phyloP scores from a whole-genome alignment of 2,329 filamentous ascomycete species.

The Colletotrichum gigasporum region DNA sequence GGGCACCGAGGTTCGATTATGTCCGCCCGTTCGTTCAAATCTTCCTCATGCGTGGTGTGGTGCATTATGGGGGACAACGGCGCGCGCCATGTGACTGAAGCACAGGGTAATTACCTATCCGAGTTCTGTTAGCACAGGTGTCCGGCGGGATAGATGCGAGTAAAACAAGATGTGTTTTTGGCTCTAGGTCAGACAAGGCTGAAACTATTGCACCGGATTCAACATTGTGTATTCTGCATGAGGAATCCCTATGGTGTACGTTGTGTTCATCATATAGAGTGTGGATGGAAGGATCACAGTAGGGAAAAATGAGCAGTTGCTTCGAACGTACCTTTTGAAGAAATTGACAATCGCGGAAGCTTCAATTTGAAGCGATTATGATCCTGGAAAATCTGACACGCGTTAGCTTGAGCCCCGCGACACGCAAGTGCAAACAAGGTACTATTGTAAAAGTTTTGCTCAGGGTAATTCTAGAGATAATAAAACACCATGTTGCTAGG shows the following conservation, averaged over 20 bases:
- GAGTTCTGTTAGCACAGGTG: slow-evolving; percentile 47
- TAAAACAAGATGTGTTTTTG: slow-evolving; percentile 38
- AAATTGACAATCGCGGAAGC: slow-evolving; percentile 37
- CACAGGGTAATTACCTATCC: slow-evolving; percentile 51
- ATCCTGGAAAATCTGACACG: slow-evolving; percentile 11
- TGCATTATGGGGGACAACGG: slow-evolving; percentile 33
- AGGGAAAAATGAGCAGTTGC: not conserved
- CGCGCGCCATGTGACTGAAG: slow-evolving; percentile 8
- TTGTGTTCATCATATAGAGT: slow-evolving; percentile 67
- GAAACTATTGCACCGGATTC: slow-evolving; percentile 70
- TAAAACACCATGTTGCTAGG: slow-evolving; percentile 63
- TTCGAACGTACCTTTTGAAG: slow-evolving; percentile 23
- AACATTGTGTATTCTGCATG: slow-evolving; percentile 73
- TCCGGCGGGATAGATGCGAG: slow-evolving; percentile 28
- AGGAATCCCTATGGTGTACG: slow-evolving; percentile 73
- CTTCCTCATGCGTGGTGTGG: slow-evolving; percentile 61
- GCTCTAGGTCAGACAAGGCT: slow-evolving; percentile 72
- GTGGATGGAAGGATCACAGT: slow-evolving; percentile 26
- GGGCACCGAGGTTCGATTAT: slow-evolving; percentile 65
- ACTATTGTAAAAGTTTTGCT: slow-evolving; percentile 49
- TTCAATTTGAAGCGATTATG: slow-evolving; percentile 56
- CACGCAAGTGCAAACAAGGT: not conserved
- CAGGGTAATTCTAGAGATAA: slow-evolving; percentile 65
- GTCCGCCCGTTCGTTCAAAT: slow-evolving; percentile 77
- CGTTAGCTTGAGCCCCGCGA: slow-evolving; percentile 12